Conservation (phyloP, 2,329 filamentous ascomycete species). For the Shiraia sp. region DNA sequence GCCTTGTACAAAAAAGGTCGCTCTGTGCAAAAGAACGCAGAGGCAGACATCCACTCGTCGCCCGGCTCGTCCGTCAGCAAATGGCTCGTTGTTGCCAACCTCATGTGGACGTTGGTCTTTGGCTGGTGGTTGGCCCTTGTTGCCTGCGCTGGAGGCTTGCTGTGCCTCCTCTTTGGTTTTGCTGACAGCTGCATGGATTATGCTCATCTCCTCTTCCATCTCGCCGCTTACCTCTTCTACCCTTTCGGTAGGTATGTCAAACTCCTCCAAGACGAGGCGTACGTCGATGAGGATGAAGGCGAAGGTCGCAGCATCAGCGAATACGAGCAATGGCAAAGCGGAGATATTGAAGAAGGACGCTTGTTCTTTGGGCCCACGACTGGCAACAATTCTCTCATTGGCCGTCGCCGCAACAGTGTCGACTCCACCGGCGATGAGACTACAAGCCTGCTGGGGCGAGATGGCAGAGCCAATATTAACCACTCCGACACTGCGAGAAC, state of each 20-base stretch:
- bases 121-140: conserved; percentile 93
- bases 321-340: conserved; percentile 98
- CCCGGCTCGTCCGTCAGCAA: conserved; percentile 84
- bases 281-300: conserved; percentile 90
- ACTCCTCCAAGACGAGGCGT: conserved; percentile 90
- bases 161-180: conserved; percentile 80
- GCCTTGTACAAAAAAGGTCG: conserved; percentile 97
- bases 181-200: conserved; percentile 81
- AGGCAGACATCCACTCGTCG: conserved; percentile 94
- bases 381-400: conserved; percentile 74
- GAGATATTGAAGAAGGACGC: conserved; percentile 91
- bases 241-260: conserved; percentile 97
- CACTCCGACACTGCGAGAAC: conserved; percentile 48
- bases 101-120: conserved; percentile 87
- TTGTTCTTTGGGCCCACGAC: conserved; percentile 88
- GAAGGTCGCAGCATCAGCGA: conserved; percentile 97
- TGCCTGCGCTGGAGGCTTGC: conserved; percentile 71
- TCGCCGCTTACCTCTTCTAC: conserved; percentile 87
- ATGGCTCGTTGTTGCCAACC: conserved; percentile 86
- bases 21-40: conserved; percentile 93
- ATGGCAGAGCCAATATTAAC: conserved; percentile 55
- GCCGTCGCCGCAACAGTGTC: conserved; percentile 82
- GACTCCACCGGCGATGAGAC: conserved; percentile 87
- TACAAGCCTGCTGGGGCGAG: conserved; percentile 79
- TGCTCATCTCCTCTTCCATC: conserved; percentile 79